Evolutionary conservation across 164 flowering plant genomes (phyloP).

Genomic region (Berberis thunbergii): DNA sequence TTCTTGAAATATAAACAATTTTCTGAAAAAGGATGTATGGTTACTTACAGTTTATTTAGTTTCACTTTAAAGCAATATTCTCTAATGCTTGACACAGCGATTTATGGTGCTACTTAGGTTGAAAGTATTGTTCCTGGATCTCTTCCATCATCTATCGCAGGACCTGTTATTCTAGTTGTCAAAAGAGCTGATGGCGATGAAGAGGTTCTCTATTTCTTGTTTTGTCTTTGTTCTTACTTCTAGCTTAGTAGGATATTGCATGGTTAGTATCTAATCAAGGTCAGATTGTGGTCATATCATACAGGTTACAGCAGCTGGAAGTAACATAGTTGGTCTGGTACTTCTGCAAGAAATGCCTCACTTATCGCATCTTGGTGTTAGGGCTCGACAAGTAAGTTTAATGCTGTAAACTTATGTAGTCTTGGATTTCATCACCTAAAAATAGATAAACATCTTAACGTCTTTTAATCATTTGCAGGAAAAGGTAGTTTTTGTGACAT

Average conservation of each 20-base stretch:
- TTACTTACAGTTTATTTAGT: neutral
- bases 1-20: too few relatives aligned
- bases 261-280: neutral
- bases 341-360: conserved; percentile 96
- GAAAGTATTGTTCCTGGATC: conserved; percentile 77
- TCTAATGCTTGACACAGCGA: neutral
- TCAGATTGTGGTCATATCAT: conserved; percentile 6
- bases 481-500: conserved; percentile 91
- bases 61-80: neutral
- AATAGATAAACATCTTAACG: neutral
- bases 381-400: conserved; percentile 83
- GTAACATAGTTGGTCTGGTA: conserved; percentile 70
- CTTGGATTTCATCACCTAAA: neutral
- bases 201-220: conserved; percentile 44
- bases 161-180: conserved; percentile 81
- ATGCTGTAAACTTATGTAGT: neutral
- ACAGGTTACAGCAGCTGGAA: conserved; percentile 87
- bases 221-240: neutral
- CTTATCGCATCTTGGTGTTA: conserved; percentile 95
- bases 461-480: conserved; percentile 44
- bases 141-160: conserved; percentile 44
- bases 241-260: neutral
- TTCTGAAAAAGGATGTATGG: neutral
- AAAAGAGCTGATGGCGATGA: conserved; percentile 97
- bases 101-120: conserved; percentile 38